phyloP scores from a whole-genome alignment of 768 basidiomycete species.

The Russula griseocarnosa region DNA sequence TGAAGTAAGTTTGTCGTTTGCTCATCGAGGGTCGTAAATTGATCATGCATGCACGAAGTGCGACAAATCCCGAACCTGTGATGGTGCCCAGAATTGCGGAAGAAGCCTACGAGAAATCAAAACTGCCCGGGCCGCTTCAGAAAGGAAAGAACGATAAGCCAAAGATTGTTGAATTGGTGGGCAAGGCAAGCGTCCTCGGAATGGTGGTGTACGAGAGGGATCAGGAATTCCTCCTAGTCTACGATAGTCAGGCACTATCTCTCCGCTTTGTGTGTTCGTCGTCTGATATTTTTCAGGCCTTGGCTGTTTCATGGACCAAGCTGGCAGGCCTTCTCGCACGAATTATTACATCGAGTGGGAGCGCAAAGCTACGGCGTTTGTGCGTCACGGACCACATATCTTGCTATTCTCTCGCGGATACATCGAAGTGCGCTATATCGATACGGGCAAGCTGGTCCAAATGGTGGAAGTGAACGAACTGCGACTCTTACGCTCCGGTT shows the following conservation, averaged over 20 bases:
- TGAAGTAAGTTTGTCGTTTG: neutral
- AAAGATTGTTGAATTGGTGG: neutral
- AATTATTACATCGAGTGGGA: neutral
- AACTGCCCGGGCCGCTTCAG: too few species aligned
- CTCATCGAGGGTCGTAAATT: neutral
- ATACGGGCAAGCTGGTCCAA: neutral
- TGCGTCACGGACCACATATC: conserved; percentile 2
- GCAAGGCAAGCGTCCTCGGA: neutral
- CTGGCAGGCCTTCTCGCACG: neutral
- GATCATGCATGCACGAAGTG: neutral
- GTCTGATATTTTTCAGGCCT: neutral
- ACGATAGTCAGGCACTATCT: neutral
- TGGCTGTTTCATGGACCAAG: conserved; percentile 1
- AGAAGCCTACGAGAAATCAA: neutral
- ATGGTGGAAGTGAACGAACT: neutral
- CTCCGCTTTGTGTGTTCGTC: neutral
- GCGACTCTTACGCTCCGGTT: neutral
- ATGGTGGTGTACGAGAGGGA: conserved; percentile 1
- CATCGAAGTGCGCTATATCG: conserved; percentile 5
- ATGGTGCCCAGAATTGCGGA: neutral
- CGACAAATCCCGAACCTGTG: too few species aligned
- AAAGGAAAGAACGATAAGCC: neutral
- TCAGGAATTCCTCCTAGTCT: conserved; percentile 1
- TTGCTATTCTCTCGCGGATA: neutral
- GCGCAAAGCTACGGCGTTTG: too few species aligned